Base-by-base conservation (phyloP, 805 yeast species). In the Cyberlindnera samutprakarnensis region DNA sequence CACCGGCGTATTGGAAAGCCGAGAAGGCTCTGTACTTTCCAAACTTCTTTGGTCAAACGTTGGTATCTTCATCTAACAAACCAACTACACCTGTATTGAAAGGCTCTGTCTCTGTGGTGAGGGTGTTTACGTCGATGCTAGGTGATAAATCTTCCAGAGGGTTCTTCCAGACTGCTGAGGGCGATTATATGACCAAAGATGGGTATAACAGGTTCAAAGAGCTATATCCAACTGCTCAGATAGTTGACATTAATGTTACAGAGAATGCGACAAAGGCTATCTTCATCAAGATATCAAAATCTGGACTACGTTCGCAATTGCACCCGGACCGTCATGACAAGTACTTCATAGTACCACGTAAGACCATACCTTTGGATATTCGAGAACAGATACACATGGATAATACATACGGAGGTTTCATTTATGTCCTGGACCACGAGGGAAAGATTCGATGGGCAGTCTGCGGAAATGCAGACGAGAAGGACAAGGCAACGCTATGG, bases 401-500 rank as follows among this genome's bases (percentile, higher is more conserved):
- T 34, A 90, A 90, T 51, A 68, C 73, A 15, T 82, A 80, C 45
- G 74, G 94, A 3, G 97, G 97, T 0, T 87, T 84, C 50, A 62
- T 87, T 9, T 80, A 86, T 42, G 61, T 90, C 5, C 68, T 92
- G 22, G 98, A 92, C 50, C 64, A 64, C 12, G 62, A 75, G 11
- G 78, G 80, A 31, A 78, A 71, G 46, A 79, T 92, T 33, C 66
- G 97, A 45, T 90, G 97, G 97, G 87, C 86, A 16, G 83, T 86
- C 4, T 75, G 94, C 44, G 98, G 97, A 2, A 72, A 69, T 24
- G 80, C 95, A 2, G 66, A 67, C 12, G 74, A 68, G n/a, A 68
- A 69, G 21, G 98, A 92, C 44, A 59, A 62, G 29, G 62, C 62
- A 13, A 59, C 72, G 12, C 54, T 84, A 35, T 79, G 87, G 83